Base-by-base conservation (phyloP, 768 basidiomycete genomes). In the Fomitopsis serialis region DNA sequence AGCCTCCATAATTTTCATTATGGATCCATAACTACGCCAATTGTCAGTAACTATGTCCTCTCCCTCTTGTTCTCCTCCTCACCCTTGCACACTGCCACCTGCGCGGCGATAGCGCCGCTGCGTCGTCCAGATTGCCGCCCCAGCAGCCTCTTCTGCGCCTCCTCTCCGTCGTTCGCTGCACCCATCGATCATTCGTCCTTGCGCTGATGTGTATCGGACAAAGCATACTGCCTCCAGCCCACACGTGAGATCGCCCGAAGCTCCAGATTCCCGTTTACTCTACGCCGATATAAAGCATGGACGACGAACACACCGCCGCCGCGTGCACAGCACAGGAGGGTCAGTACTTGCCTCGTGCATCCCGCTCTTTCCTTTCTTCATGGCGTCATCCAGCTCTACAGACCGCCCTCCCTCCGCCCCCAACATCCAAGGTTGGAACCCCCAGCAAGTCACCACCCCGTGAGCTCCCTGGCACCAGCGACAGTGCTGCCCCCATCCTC, bases 401-500 rank as follows among this genome's bases (percentile, higher is more conserved):
- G 63, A 61, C 59, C 64, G 58, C 56, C 57, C 54, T 48, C 54
- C 60, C 43, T 40, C 60, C 57, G 46, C 35, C 52, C 48, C 48
- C 58, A 61, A 48, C 42, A 53, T 59, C 42, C 60, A 64, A 48
- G 54, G 47, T 37, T 68, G 67, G 67, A 59, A 62, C 50, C 61
- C 63, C 46, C 60, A 57, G 56, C 64, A 63, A 50, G 62, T 63
- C 56, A 61, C 59, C 54, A 65, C 65, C 27, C 64, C 65, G 67
- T 68, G 60, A 29, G 62, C 58, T 47, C 6, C 23, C 21, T 45
- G 40, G 45, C 22, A 22, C 29, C 29, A 11, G 5, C 19, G 34
- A 23, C 34, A 46, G n/a, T 36, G 36, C 27, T 36, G 32, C 36
- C 55, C 13, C 32, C 42, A 78, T 56, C 80, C 80, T 40, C 81